Evolutionary conservation across 257 asterid genomes (phyloP).

Genomic region (Solanum corneliomulleri): DNA sequence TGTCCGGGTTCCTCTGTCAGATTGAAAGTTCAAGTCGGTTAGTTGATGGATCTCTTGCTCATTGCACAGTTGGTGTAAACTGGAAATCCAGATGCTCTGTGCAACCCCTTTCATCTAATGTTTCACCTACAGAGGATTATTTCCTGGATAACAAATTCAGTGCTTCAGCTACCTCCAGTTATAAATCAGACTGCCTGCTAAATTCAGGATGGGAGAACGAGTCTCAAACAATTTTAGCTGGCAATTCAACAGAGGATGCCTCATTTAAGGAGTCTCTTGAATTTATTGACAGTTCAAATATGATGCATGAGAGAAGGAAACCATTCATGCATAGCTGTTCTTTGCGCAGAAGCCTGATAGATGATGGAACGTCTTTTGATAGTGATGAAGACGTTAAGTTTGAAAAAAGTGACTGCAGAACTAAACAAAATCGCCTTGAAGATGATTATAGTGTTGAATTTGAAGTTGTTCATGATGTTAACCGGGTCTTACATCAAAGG

Average conservation of each 20-base stretch:
- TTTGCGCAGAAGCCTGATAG: constrained; percentile 21
- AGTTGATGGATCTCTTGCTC: constrained; percentile 24
- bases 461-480: constrained; percentile 18
- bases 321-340: constrained; percentile 41
- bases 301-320: constrained; percentile 15
- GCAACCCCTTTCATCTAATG: constrained; percentile 15
- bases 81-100: constrained; percentile 6
- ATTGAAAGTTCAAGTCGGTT: constrained; percentile 19
- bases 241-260: constrained; percentile 10
- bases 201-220: constrained; percentile 26
- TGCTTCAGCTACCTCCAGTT: constrained; percentile 18
- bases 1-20: constrained; percentile 23
- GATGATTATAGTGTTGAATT: constrained; percentile 14
- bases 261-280: constrained; percentile 19
- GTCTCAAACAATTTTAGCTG: constrained; percentile 17
- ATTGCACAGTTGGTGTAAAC: neutral
- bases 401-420: constrained; percentile 16
- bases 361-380: constrained; percentile 21
- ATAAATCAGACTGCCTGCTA: constrained; percentile 11
- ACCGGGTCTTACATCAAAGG: constrained; percentile 13
- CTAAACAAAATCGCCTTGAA: constrained; percentile 16
- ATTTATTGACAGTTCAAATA: constrained; percentile 15
- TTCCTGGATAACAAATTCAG: constrained; percentile 7
- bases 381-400: constrained; percentile 25
- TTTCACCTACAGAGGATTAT: constrained; percentile 19